phyloP scores from a whole-genome alignment of 257 asterid species.

The Nicotiana otophora region DNA sequence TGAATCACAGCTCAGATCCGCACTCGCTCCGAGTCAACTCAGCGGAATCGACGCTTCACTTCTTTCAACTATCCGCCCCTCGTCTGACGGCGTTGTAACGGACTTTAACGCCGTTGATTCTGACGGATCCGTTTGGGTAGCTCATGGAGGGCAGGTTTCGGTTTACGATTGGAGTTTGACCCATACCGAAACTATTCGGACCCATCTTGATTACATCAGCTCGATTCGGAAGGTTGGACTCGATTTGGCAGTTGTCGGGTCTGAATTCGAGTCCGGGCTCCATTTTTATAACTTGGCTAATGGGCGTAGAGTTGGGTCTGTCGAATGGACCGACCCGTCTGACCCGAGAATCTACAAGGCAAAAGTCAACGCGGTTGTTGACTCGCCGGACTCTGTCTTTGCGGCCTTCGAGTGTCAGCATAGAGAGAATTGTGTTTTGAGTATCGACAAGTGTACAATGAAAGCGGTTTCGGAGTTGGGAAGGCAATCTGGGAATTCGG shows the following conservation, averaged over 20 bases:
- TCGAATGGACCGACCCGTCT: slow-evolving; percentile 75
- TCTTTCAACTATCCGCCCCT: slow-evolving; percentile 45
- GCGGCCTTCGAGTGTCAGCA: slow-evolving; percentile 75
- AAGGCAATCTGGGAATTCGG: slow-evolving; percentile 65
- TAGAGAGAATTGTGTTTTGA: slow-evolving; percentile 70
- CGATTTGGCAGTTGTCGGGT: slow-evolving; percentile 64
- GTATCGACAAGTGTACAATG: slow-evolving; percentile 65
- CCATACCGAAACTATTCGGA: slow-evolving; percentile 58
- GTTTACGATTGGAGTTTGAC: slow-evolving; percentile 84
- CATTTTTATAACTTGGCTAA: slow-evolving; percentile 66
- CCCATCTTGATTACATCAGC: slow-evolving; percentile 65
- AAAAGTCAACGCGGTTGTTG: slow-evolving; percentile 60
- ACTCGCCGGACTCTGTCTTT: slow-evolving; percentile 46
- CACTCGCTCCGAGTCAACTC: slow-evolving; percentile 65
- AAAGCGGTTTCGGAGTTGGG: slow-evolving; percentile 50
- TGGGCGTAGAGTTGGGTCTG: slow-evolving; percentile 59
- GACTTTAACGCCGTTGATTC: slow-evolving; percentile 69
- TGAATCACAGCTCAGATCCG: slow-evolving; percentile 63
- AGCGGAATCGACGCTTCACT: slow-evolving; percentile 63
- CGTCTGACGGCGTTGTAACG: slow-evolving; percentile 64
- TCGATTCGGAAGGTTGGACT: slow-evolving; percentile 38
- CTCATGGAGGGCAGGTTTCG: slow-evolving; percentile 87
- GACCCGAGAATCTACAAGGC: slow-evolving; percentile 90
- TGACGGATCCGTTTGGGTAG: slow-evolving; percentile 78
- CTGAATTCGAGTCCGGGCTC: slow-evolving; percentile 52